These are phyloP conservation scores for Wickerhamomyces bisporus DNA, from an alignment of 805 yeast species.

Conservation along the genomic window DNA sequence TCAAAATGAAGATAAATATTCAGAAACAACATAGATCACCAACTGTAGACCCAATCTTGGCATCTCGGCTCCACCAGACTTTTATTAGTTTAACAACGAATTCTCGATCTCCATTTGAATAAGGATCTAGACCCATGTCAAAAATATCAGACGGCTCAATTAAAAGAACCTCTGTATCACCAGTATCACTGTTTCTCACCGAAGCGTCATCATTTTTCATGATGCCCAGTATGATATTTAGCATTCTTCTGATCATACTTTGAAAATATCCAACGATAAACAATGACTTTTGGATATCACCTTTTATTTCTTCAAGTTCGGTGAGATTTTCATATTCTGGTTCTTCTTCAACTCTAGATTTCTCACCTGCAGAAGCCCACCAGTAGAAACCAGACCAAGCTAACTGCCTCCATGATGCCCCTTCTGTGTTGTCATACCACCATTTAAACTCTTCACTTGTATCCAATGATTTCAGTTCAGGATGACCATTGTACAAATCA, in stretches of 20 bases:
- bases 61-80: constrained; percentile 43
- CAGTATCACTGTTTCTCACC: constrained; percentile 8
- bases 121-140: constrained; percentile 58
- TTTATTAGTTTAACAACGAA: constrained; percentile 39
- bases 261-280: constrained; percentile 48
- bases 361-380: constrained; percentile 87
- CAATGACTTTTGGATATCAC: constrained; percentile 22
- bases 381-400: constrained; percentile 70
- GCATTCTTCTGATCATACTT: constrained; percentile 38
- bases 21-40: constrained; percentile 30
- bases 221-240: constrained; percentile 33
- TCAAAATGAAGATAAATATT: no score
- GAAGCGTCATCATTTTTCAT: constrained; percentile 27
- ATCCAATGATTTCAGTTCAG: constrained; percentile 1
- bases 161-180: constrained; percentile 10
- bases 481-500: constrained; percentile 5
- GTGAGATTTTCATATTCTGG: constrained; percentile 33
- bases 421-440: constrained; percentile 43
- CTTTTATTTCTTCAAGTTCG: constrained; percentile 11
- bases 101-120: constrained; percentile 38
- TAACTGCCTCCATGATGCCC: constrained; percentile 50
- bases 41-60: constrained; percentile 34
- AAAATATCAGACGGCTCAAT: constrained; percentile 42
- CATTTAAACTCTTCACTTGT: constrained; percentile 26
- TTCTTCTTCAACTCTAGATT: constrained; percentile 35